phyloP scores from a whole-genome alignment of 306 rosid species.

The barrel medic (Medicago truncatula) region DNA sequence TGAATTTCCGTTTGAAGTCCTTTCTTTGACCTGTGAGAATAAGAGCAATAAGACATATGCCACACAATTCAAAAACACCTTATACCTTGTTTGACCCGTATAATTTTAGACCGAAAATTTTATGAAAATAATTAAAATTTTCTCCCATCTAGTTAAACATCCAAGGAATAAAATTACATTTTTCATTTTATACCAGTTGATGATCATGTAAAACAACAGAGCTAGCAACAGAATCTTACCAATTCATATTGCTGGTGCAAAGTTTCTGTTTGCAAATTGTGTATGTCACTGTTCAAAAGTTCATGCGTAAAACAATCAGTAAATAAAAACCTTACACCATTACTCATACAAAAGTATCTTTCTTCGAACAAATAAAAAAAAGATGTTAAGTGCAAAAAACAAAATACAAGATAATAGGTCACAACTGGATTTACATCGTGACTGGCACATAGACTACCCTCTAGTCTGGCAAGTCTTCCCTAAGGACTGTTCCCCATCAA shows the following conservation, averaged over 20 bases:
- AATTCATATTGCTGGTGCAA: slow-evolving; percentile 85
- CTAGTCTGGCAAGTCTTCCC: too few relatives aligned
- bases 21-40: slow-evolving; percentile 72
- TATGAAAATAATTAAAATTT: background rate
- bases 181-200: slow-evolving; percentile 18
- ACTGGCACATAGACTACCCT: too few relatives aligned
- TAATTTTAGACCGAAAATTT: slow-evolving; percentile 11
- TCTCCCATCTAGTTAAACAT: background rate
- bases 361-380: slow-evolving; percentile 11
- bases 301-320: slow-evolving; percentile 35
- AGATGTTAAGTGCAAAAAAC: background rate
- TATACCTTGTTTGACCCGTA: slow-evolving; percentile 7
- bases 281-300: slow-evolving; percentile 72
- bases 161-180: slow-evolving; percentile 14
- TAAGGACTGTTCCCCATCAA: too few relatives aligned
- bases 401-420: slow-evolving; percentile 22
- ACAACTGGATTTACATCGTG: background rate
- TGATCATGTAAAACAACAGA: slow-evolving; percentile 1
- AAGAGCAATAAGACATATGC: slow-evolving; percentile 30
- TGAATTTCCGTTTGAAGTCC: slow-evolving; percentile 71
- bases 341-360: background rate
- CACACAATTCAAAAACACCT: slow-evolving; percentile 29
- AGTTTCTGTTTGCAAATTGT: slow-evolving; percentile 84
- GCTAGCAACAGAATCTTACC: slow-evolving; percentile 62
- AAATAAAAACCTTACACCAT: slow-evolving; percentile 9